phyloP scores from a whole-genome alignment of 2,329 filamentous ascomycete species.

The Aspergillus floridensis region DNA sequence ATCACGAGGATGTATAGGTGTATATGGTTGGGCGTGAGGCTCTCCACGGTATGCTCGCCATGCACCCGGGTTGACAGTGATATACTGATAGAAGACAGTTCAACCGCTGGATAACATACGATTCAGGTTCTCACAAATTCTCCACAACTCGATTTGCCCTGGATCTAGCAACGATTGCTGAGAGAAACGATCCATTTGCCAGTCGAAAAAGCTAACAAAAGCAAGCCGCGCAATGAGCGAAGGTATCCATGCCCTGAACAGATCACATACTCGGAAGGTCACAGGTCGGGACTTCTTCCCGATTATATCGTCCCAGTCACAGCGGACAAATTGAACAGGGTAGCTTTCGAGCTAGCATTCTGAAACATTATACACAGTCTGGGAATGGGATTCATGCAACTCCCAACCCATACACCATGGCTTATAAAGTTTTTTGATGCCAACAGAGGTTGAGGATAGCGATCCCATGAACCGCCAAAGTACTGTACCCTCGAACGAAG shows the following conservation, averaged over 20 bases:
- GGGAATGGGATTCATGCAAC: not conserved
- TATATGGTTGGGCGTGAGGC: slow-evolving; percentile 48
- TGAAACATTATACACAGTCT: not conserved
- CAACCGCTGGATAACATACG: slow-evolving; percentile 42
- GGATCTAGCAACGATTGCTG: slow-evolving; percentile 21
- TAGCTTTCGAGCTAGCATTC: not conserved
- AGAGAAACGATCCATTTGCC: slow-evolving; percentile 13
- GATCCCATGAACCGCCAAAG: no score
- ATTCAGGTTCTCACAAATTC: slow-evolving; percentile 30
- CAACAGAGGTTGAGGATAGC: no score
- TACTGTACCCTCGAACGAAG: no score
- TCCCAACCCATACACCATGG: not conserved
- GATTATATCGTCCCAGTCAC: not conserved
- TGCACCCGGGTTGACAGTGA: not conserved
- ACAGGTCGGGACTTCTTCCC: not conserved
- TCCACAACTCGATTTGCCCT: slow-evolving; percentile 31
- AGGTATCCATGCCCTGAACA: slow-evolving; percentile 14
- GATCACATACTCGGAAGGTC: not conserved
- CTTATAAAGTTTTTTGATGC: not conserved
- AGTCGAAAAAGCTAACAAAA: not conserved
- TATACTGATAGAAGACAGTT: slow-evolving; percentile 26
- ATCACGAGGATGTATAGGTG: slow-evolving; percentile 52
- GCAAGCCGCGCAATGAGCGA: slow-evolving; percentile 2
- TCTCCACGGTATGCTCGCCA: slow-evolving; percentile 42
- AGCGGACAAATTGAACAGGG: not conserved